Percentiles rank a stretch among this genome's conserved stretches.
Evolutionary conservation across 495 filamentous ascomycete species (phyloP).

Genomic region (Penicillium coprophilum): DNA sequence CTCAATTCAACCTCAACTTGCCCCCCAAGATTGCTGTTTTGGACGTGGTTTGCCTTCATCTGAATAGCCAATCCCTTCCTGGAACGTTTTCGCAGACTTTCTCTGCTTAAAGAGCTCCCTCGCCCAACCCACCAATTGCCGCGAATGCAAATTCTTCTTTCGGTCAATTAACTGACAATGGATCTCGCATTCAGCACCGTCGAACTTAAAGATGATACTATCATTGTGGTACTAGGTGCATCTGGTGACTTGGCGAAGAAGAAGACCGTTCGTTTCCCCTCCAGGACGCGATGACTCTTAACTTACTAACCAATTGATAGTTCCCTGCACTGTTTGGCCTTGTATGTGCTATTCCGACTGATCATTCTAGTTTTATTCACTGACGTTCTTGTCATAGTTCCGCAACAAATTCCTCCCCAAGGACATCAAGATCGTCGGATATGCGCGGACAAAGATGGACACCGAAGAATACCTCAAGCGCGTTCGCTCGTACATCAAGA

Average conservation of each 20-base stretch:
- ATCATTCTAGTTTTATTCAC: constrained; percentile 2
- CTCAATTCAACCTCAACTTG: constrained; percentile 22
- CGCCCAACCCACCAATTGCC: constrained; percentile 22
- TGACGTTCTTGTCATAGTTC: constrained; percentile 60
- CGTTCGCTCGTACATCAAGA: constrained; percentile 98
- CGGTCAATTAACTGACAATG: constrained; percentile 32
- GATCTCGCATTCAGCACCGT: constrained; percentile 56
- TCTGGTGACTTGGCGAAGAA: constrained; percentile 99
- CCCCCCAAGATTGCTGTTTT: constrained; percentile 7
- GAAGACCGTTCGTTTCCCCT: constrained; percentile 77
- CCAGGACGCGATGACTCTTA: constrained; percentile 12
- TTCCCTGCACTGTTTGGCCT: constrained; percentile 98
- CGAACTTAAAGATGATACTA: constrained; percentile 97
- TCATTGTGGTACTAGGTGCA: constrained; percentile 95
- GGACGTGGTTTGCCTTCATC: not conserved
- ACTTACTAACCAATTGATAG: constrained; percentile 47
- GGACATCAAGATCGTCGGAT: constrained; percentile 96
- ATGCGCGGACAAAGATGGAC: constrained; percentile 99
- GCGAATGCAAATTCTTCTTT: constrained; percentile 21
- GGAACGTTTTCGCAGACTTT: constrained; percentile 2
- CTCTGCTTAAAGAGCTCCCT: constrained; percentile 13
- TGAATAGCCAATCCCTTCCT: not conserved
- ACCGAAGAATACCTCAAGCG: constrained; percentile 89
- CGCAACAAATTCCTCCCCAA: constrained; percentile 98
- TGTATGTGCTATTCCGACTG: constrained; percentile 57